Evolutionary conservation across 1,284 basidiomycete species (phyloP).

Genomic region (Xanthoconium separans): DNA sequence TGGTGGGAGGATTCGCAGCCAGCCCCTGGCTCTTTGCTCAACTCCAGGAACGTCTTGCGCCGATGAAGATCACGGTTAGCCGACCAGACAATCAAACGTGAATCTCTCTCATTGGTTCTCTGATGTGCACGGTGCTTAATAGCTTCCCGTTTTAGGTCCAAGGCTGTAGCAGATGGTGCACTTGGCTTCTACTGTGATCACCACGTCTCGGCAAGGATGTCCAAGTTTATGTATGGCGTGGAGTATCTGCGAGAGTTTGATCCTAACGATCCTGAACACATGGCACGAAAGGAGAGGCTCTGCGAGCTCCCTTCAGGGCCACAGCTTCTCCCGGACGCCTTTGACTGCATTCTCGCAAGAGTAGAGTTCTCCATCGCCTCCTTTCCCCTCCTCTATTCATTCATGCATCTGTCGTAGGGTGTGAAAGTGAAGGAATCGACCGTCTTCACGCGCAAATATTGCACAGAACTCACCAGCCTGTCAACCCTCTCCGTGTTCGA

Average conservation of each 20-base stretch:
- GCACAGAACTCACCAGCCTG: conserved; percentile 73
- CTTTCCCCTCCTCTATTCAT: conserved; percentile 5
- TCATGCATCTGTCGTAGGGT: conserved; percentile 38
- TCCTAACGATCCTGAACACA: conserved; percentile 61
- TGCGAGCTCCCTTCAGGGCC: conserved; percentile 76
- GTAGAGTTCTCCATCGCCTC: conserved; percentile 37
- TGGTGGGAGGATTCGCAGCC: conserved; percentile 78
- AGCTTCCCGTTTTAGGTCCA: conserved; percentile 49
- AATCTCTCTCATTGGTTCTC: conserved; percentile 19
- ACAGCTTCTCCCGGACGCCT: conserved; percentile 69
- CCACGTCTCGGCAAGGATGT: conserved; percentile 73
- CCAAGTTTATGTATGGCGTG: conserved; percentile 77
- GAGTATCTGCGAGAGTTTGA: conserved; percentile 72
- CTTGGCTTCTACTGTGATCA: conserved; percentile 82
- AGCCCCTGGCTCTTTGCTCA: conserved; percentile 77
- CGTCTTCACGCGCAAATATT: conserved; percentile 76
- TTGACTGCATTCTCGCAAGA: conserved; percentile 72
- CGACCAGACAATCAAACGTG: conserved; percentile 77
- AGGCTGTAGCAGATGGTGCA: conserved; percentile 78
- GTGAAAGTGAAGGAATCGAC: conserved; percentile 77
- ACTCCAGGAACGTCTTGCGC: conserved; percentile 61
- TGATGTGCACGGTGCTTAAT: conserved; percentile 6
- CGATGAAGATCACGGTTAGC: conserved; percentile 59
- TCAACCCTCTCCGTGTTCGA: conserved; percentile 75
- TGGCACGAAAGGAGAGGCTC: conserved; percentile 58